Conservation (phyloP, 345 rosid species). For the Microcos paniculata region DNA sequence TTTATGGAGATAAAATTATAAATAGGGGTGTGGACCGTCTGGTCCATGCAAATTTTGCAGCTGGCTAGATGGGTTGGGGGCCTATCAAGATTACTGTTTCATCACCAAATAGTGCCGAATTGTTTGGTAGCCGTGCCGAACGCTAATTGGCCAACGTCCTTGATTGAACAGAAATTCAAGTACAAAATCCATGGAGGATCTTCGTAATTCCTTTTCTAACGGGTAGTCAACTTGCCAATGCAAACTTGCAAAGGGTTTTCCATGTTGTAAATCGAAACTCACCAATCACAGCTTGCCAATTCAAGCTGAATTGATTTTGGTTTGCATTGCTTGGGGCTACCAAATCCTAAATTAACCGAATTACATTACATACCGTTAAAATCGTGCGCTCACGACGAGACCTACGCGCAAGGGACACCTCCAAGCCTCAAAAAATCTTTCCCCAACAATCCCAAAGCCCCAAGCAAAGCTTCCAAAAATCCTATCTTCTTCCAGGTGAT, state of each 20-base stretch:
- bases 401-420: slow-evolving; percentile 6
- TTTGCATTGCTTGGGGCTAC: background rate
- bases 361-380: background rate
- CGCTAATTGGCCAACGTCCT: too few species aligned
- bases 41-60: background rate
- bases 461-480: background rate
- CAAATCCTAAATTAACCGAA: background rate
- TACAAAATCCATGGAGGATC: background rate
- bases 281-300: background rate
- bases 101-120: background rate
- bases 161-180: background rate
- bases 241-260: background rate
- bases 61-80: too few species aligned
- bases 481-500: background rate
- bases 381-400: background rate
- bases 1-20: background rate
- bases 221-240: background rate
- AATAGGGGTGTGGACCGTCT: background rate
- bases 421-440: background rate
- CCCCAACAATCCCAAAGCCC: background rate
- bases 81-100: background rate
- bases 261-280: background rate
- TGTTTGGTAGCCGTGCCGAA: background rate
- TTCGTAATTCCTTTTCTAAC: background rate
- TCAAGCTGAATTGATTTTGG: background rate